Evolutionary conservation across 225 moss, liverwort and hornwort species (phyloP).

Genomic region (Rhytidiadelphus loreus): DNA sequence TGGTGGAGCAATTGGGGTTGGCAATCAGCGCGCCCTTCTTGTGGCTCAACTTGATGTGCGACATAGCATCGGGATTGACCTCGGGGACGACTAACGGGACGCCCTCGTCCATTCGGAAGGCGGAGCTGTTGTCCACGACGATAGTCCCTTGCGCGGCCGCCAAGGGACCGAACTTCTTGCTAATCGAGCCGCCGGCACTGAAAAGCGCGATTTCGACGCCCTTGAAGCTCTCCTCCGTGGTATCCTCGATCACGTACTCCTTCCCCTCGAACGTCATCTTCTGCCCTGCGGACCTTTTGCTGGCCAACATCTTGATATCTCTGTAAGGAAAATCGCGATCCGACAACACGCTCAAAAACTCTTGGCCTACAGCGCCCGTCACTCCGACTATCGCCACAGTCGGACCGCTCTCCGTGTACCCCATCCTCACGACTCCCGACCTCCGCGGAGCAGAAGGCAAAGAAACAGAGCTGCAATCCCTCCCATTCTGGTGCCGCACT

Average conservation of each 20-base stretch:
- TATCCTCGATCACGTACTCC: slow-evolving; percentile 75
- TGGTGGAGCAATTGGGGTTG: slow-evolving; percentile 98
- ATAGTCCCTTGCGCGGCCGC: slow-evolving; percentile 73
- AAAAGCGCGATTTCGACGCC: slow-evolving; percentile 90
- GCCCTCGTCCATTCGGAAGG: slow-evolving; percentile 80
- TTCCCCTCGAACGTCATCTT: slow-evolving; percentile 74
- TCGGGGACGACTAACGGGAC: slow-evolving; percentile 91
- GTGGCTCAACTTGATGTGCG: slow-evolving; percentile 80
- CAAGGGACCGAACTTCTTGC: slow-evolving; percentile 73
- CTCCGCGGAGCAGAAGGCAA: not conserved
- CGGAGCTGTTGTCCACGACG: slow-evolving; percentile 95
- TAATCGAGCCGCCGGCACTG: slow-evolving; percentile 97
- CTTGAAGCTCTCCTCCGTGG: slow-evolving; percentile 66
- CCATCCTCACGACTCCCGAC: slow-evolving; percentile 48
- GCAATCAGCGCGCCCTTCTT: slow-evolving; percentile 86
- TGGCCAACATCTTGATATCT: slow-evolving; percentile 78
- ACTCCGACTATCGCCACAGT: slow-evolving; percentile 87
- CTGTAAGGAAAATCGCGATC: slow-evolving; percentile 84
- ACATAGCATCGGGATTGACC: slow-evolving; percentile 88
- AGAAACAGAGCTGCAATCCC: not conserved
- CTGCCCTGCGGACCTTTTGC: slow-evolving; percentile 94
- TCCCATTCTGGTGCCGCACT: slow-evolving; percentile 16
- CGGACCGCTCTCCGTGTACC: slow-evolving; percentile 71
- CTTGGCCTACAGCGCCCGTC: slow-evolving; percentile 95
- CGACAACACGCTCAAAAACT: slow-evolving; percentile 83